A percentile compares a stretch with the other conserved stretches of the same genome.
Evolutionary conservation across 1,284 basidiomycete species (phyloP).

Genomic region (Phellopilus nigrolimitatus): DNA sequence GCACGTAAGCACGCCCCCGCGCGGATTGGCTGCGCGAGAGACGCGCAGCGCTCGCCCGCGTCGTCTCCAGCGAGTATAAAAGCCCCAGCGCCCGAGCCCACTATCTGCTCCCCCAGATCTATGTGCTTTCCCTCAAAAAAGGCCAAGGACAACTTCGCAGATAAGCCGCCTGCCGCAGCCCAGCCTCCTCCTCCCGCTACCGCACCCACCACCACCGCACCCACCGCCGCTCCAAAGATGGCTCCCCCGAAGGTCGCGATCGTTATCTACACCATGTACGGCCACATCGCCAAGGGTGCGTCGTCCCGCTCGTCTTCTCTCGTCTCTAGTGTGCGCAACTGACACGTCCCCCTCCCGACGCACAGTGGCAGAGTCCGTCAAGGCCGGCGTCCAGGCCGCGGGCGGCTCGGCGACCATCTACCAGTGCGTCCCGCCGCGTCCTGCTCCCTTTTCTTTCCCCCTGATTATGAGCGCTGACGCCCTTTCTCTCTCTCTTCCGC

Average conservation of each 20-base stretch:
- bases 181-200: slow-evolving; percentile 5
- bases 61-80: no score
- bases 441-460: not conserved
- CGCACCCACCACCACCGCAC: slow-evolving; percentile 22
- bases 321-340: slow-evolving; percentile 5
- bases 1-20: no score
- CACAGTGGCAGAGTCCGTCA: slow-evolving; percentile 75
- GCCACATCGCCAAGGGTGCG: slow-evolving; percentile 70
- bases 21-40: no score
- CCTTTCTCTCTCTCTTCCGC: no score
- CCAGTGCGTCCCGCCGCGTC: no score
- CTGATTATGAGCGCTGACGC: slow-evolving; percentile 14
- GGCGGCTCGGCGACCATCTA: slow-evolving; percentile 73
- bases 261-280: slow-evolving; percentile 79
- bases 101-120: no score
- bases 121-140: slow-evolving; percentile 18
- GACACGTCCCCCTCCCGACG: slow-evolving; percentile 17
- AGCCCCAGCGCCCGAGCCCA: no score
- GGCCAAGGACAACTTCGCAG: slow-evolving; percentile 11
- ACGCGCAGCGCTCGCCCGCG: no score
- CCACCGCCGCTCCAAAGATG: slow-evolving; percentile 21
- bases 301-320: slow-evolving; percentile 20
- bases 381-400: slow-evolving; percentile 62
- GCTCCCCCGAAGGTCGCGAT: slow-evolving; percentile 70
- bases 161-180: slow-evolving; percentile 21